A percentile compares a stretch with the other conserved stretches of the same genome.
These are phyloP conservation scores for Penicillium sumatraense DNA, from an alignment of 2,329 filamentous ascomycete species.

Conservation along the genomic window DNA sequence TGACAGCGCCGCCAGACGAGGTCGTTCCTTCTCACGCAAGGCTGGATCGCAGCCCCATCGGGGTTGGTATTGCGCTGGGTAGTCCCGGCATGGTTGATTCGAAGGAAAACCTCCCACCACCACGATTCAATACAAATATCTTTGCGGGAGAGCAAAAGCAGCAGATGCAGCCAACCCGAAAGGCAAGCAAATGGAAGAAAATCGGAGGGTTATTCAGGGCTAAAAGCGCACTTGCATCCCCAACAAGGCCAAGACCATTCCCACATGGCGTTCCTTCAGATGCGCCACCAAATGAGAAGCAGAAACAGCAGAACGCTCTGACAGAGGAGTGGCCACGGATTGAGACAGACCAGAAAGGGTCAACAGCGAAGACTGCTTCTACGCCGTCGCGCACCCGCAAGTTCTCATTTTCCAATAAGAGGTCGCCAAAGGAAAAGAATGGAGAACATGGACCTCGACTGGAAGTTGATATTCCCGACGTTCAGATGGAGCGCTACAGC, in stretches of 20 bases:
- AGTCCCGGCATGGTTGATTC: slow-evolving; percentile 59
- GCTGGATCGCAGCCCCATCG: slow-evolving; percentile 32
- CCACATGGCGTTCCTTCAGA: too few relatives aligned
- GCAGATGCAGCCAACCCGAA: slow-evolving; percentile 23
- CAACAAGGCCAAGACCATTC: slow-evolving; percentile 20
- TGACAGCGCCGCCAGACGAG: slow-evolving; percentile 33
- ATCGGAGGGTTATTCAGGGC: slow-evolving; percentile 50
- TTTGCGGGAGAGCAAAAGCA: slow-evolving; percentile 12
- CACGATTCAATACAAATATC: slow-evolving; percentile 18
- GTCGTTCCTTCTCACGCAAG: slow-evolving; percentile 19
- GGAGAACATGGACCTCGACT: slow-evolving; percentile 54
- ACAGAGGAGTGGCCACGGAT: slow-evolving; percentile 26
- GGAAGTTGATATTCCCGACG: slow-evolving; percentile 77
- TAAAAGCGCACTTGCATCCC: slow-evolving; percentile 30
- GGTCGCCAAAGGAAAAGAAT: slow-evolving; percentile 2
- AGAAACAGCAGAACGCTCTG: not conserved
- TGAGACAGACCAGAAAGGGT: slow-evolving; percentile 10
- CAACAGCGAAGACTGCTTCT: not conserved
- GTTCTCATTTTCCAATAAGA: slow-evolving; percentile 12
- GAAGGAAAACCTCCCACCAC: slow-evolving; percentile 20
- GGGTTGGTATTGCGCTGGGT: slow-evolving; percentile 76
- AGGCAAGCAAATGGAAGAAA: slow-evolving; percentile 53
- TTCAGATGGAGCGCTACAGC: slow-evolving; percentile 86
- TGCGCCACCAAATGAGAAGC: too few relatives aligned
- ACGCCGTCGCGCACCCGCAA: slow-evolving; percentile 15